Evolutionary conservation across 495 filamentous ascomycete species (phyloP).

Genomic region (Talaromyces ruber): DNA sequence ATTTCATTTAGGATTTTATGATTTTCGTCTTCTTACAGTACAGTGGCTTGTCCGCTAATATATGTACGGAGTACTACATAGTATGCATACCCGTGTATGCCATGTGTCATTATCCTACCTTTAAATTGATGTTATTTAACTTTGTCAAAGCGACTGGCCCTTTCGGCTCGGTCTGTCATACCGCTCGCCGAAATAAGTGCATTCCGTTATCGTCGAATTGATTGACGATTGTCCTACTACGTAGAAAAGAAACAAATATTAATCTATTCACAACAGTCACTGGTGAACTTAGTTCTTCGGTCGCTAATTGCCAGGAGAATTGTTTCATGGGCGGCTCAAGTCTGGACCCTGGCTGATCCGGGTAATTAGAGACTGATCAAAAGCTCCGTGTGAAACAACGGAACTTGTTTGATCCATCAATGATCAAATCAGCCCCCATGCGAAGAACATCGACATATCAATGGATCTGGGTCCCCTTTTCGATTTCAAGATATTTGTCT

Average conservation of each 20-base stretch:
- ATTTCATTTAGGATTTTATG: not conserved
- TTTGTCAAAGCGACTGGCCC: not conserved
- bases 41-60: not conserved
- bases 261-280: not conserved
- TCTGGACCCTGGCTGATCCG: not conserved
- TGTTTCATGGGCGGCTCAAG: not conserved
- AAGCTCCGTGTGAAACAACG: not conserved
- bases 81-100: no score
- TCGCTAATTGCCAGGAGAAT: not conserved
- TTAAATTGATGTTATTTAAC: not conserved
- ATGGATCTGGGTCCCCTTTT: not conserved
- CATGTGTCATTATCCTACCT: no score
- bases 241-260: not conserved
- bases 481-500: not conserved
- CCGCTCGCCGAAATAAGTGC: not conserved
- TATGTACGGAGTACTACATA: not conserved
- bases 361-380: not conserved
- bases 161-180: not conserved
- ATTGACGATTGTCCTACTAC: not conserved
- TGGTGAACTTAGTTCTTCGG: not conserved
- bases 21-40: no score
- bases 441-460: not conserved
- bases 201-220: not conserved
- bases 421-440: not conserved
- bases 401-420: not conserved